phyloP scores from a whole-genome alignment of 192 early-diverging fungal species.

The Coemansia umbellata region DNA sequence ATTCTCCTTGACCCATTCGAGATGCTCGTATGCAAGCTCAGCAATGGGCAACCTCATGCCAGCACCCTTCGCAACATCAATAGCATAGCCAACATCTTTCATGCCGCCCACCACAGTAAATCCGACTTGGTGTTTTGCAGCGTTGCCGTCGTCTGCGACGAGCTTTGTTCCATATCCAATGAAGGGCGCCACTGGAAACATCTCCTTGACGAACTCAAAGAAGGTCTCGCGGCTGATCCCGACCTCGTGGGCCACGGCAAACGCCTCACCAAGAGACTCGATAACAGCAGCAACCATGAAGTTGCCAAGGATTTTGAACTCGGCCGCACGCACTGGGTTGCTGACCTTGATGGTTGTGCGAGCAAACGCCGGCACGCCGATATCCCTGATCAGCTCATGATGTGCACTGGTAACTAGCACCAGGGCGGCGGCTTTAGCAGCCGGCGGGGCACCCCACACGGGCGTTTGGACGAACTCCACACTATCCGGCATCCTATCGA shows the following conservation, averaged over 20 bases:
- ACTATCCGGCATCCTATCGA: constrained; percentile 10
- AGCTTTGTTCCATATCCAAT: constrained; percentile 49
- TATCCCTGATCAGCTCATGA: neutral
- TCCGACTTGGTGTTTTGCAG: constrained; percentile 30
- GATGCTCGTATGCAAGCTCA: constrained; percentile 27
- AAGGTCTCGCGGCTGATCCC: constrained; percentile 53
- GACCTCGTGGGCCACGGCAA: constrained; percentile 55
- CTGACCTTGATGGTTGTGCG: constrained; percentile 52
- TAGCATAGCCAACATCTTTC: constrained; percentile 40
- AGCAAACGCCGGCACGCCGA: constrained; percentile 39
- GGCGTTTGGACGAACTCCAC: constrained; percentile 52
- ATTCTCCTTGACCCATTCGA: constrained; percentile 36
- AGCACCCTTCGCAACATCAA: constrained; percentile 29
- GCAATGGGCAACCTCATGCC: constrained; percentile 28
- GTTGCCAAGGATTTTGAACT: constrained; percentile 66
- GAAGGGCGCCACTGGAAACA: constrained; percentile 51
- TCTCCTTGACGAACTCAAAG: constrained; percentile 49
- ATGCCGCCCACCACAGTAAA: constrained; percentile 33
- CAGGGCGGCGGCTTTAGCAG: constrained; percentile 52
- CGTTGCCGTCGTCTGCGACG: constrained; percentile 20
- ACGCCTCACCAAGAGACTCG: constrained; percentile 62
- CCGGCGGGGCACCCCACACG: constrained; percentile 54
- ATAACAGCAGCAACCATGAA: constrained; percentile 57
- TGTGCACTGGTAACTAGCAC: constrained; percentile 53
- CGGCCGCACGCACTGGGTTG: constrained; percentile 40